These are phyloP conservation scores for Breynia disticha DNA, from an alignment of 441 rosid genomes.

Conservation along the genomic window DNA sequence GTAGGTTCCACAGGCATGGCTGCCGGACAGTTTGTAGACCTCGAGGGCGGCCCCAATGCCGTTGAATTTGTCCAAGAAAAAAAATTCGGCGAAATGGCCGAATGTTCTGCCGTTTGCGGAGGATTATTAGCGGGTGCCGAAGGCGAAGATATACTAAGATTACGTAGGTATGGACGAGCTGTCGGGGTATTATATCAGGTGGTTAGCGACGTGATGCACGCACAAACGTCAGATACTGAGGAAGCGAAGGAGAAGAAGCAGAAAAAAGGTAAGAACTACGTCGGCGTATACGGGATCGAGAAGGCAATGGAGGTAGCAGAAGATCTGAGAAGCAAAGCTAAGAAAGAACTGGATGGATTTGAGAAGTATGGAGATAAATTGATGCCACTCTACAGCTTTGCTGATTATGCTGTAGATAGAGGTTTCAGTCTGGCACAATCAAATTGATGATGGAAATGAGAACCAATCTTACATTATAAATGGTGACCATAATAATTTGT, in stretches of 20 bases:
- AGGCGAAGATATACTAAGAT: conserved; percentile 45
- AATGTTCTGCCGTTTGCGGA: conserved; percentile 89
- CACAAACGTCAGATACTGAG: conserved; percentile 13
- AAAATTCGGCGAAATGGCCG: conserved; percentile 75
- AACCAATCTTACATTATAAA: no score
- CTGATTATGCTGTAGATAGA: conserved; percentile 65
- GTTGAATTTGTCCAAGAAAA: conserved; percentile 65
- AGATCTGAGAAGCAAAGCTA: conserved; percentile 54
- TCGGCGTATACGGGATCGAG: conserved; percentile 41
- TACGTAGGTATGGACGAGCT: conserved; percentile 78
- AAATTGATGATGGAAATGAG: conserved; percentile 10
- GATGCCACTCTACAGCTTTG: conserved; percentile 62
- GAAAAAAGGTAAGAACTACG: conserved; percentile 44
- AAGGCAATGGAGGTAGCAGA: conserved; percentile 57
- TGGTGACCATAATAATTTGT: no score
- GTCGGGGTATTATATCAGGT: conserved; percentile 80
- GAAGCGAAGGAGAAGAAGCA: conserved; percentile 20
- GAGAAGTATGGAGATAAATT: conserved; percentile 51
- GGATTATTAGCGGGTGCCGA: conserved; percentile 77
- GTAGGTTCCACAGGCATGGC: conserved; percentile 96
- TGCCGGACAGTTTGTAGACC: conserved; percentile 87
- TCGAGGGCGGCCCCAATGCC: conserved; percentile 55
- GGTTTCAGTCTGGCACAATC: conserved; percentile 31
- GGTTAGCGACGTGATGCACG: conserved; percentile 51
- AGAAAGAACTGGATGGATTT: conserved; percentile 51